phyloP scores from a whole-genome alignment of 2,329 filamentous ascomycete genomes.

The Monosporascus sp. region DNA sequence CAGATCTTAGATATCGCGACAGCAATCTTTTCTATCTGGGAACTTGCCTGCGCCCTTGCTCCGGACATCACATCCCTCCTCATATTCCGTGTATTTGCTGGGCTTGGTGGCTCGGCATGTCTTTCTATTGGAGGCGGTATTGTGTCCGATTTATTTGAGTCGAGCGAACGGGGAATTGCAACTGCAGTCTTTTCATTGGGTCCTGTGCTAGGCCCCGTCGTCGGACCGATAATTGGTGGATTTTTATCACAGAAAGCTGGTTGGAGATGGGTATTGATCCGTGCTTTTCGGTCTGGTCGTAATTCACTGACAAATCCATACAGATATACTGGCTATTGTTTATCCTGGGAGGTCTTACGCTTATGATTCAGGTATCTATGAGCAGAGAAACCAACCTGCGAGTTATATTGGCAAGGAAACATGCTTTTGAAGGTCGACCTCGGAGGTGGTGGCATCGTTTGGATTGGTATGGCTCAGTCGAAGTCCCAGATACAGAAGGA shows the following conservation, averaged over 20 bases:
- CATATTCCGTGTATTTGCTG: slow-evolving; percentile 5
- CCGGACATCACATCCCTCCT: slow-evolving; percentile 9
- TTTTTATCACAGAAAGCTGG: slow-evolving; percentile 7
- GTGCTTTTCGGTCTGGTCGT: not conserved
- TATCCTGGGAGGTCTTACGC: slow-evolving; percentile 4
- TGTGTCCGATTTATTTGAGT: slow-evolving; percentile 9
- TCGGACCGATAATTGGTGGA: slow-evolving; percentile 10
- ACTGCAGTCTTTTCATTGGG: slow-evolving; percentile 10
- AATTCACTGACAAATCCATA: not conserved
- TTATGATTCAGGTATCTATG: slow-evolving; percentile 5
- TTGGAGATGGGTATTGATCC: slow-evolving; percentile 10
- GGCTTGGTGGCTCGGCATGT: slow-evolving; percentile 8
- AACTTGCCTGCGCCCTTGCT: slow-evolving; percentile 7
- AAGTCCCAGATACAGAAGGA: not conserved
- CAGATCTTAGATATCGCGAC: slow-evolving; percentile 8
- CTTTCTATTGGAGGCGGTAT: slow-evolving; percentile 11
- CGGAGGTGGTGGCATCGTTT: slow-evolving; percentile 8
- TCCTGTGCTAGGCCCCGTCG: slow-evolving; percentile 9
- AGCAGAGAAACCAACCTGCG: slow-evolving; percentile 9
- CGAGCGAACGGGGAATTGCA: slow-evolving; percentile 5
- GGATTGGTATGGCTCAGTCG: slow-evolving; percentile 6
- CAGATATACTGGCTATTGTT: slow-evolving; percentile 8
- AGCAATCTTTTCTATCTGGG: slow-evolving; percentile 7
- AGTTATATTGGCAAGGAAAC: slow-evolving; percentile 7
- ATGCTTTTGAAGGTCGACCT: slow-evolving; percentile 5